Percentiles rank a stretch among this genome's conserved stretches.
These are phyloP conservation scores for Mimosa bimucronata DNA, from an alignment of 306 rosid species.

Conservation along the genomic window DNA sequence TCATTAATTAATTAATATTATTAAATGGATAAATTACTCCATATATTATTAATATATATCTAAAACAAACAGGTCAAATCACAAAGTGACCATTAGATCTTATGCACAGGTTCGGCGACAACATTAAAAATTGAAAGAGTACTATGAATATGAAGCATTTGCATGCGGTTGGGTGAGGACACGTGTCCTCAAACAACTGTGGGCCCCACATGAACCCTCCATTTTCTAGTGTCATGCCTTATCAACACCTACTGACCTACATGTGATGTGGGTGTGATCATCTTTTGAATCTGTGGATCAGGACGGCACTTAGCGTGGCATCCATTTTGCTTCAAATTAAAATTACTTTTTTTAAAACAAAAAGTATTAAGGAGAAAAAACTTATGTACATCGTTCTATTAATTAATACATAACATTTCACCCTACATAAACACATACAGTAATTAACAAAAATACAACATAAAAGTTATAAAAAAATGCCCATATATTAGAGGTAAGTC, in stretches of 20 bases:
- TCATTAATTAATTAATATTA: not conserved
- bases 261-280: constrained; percentile 34
- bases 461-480: no score
- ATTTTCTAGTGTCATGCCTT: constrained; percentile 35
- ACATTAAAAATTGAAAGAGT: constrained; percentile 14
- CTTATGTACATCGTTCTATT: not conserved
- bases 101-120: constrained; percentile 31
- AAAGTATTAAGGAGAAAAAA: not conserved
- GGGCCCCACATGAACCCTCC: constrained; percentile 36
- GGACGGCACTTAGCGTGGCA: constrained; percentile 42
- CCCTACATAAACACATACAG: no score
- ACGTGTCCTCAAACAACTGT: constrained; percentile 33
- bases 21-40: not conserved
- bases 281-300: constrained; percentile 48
- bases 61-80: constrained; percentile 48
- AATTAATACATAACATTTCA: not conserved
- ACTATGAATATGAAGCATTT: constrained; percentile 22
- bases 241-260: constrained; percentile 33
- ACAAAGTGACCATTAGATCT: constrained; percentile 56
- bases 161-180: constrained; percentile 43
- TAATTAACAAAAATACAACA: no score
- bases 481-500: no score
- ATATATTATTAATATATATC: not conserved
- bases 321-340: constrained; percentile 12
- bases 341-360: no score